Percentiles rank a stretch among this genome's conserved stretches.
Conservation (phyloP, 768 basidiomycete species). For the Gautieria morchelliformis region DNA sequence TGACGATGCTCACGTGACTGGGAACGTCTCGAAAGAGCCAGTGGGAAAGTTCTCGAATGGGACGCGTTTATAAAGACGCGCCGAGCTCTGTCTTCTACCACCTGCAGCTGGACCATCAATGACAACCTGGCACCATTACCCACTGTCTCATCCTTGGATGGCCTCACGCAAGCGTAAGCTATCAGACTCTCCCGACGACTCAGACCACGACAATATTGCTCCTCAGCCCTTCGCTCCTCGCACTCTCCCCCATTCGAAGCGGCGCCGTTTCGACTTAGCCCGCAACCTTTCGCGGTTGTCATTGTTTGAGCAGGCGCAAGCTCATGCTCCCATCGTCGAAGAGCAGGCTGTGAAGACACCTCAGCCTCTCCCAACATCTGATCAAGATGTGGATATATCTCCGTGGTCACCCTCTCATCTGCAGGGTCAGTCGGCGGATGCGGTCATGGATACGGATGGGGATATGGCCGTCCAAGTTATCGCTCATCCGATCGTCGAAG, state of each 20-base stretch:
- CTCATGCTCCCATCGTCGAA: not conserved
- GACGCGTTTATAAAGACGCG: not conserved
- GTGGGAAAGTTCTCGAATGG: conserved; percentile 2
- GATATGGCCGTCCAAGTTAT: conserved; percentile 24
- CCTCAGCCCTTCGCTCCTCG: not conserved
- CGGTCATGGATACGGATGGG: conserved; percentile 10
- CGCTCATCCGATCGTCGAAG: conserved; percentile 28
- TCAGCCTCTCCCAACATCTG: not conserved
- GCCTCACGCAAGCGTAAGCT: conserved; percentile 33
- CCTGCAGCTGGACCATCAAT: conserved; percentile 11
- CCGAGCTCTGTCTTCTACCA: not conserved
- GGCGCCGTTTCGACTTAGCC: conserved; percentile 6
- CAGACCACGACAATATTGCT: not conserved
- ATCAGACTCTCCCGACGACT: conserved; percentile 4
- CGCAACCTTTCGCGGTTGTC: conserved; percentile 6
- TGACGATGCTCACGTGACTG: not conserved
- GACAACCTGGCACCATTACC: conserved; percentile 26
- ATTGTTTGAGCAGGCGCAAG: not conserved
- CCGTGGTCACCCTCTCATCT: not conserved
- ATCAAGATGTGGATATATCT: not conserved
- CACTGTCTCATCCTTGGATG: conserved; percentile 36
- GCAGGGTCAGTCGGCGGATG: not conserved
- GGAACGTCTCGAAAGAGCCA: not conserved
- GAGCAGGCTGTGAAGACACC: not conserved
- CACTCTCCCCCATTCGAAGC: conserved; percentile 1